These are phyloP conservation scores for Ceratocystis variospora DNA, from an alignment of 2,329 filamentous ascomycete genomes.

Conservation along the genomic window DNA sequence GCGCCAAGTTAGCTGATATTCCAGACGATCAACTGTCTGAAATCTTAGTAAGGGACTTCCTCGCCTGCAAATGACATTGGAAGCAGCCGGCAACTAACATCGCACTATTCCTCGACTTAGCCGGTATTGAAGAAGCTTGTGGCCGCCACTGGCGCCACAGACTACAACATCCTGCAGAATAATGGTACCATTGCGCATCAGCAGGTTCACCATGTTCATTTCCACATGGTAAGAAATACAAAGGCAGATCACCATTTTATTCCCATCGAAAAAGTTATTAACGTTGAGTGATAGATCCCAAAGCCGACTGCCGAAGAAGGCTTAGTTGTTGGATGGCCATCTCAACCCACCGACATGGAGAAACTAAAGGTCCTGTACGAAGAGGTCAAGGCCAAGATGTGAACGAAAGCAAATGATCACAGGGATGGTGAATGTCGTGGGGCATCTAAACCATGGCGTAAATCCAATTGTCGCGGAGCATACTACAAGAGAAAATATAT, in stretches of 20 bases:
- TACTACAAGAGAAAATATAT: no score
- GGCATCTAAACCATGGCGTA: no score
- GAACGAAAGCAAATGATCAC: conserved; percentile 20
- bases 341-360: conserved; percentile 63
- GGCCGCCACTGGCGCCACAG: conserved; percentile 54
- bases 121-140: conserved; percentile 81
- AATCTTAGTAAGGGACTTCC: conserved; percentile 46
- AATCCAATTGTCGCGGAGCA: no score
- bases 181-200: conserved; percentile 88
- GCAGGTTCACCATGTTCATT: conserved; percentile 84
- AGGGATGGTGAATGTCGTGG: background rate
- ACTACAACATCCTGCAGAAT: conserved; percentile 96
- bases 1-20: conserved; percentile 80
- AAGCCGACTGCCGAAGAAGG: conserved; percentile 80
- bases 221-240: conserved; percentile 60
- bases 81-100: background rate
- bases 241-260: background rate
- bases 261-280: conserved; percentile 10
- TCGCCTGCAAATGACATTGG: no score
- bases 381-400: conserved; percentile 85
- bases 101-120: conserved; percentile 26
- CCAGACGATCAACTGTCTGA: conserved; percentile 77
- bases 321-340: conserved; percentile 66
- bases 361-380: conserved; percentile 65
- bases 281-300: conserved; percentile 51